A percentile compares a stretch with the other conserved stretches of the same genome.
phyloP scores from a whole-genome alignment of 2,329 filamentous ascomycete species.

The Dothistroma septosporum region DNA sequence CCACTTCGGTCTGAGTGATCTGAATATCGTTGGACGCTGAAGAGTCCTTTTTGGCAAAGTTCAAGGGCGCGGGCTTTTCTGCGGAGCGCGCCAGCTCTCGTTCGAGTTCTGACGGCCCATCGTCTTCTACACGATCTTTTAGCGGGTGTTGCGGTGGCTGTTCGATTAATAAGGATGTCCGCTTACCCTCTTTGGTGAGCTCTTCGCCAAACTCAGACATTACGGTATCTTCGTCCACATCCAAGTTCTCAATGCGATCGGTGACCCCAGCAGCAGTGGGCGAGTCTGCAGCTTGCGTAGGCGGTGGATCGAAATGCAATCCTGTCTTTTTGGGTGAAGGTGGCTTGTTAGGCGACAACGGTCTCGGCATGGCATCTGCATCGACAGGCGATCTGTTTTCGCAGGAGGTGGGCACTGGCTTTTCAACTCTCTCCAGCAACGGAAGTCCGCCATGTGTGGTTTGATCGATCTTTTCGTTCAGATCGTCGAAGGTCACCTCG shows the following conservation, averaged over 20 bases:
- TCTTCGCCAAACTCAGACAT: conserved; percentile 40
- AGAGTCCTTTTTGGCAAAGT: conserved; percentile 47
- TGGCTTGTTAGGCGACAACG: conserved; percentile 31
- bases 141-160: conserved; percentile 33
- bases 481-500: conserved; percentile 67
- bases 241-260: conserved; percentile 54
- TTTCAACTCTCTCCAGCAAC: conserved; percentile 28
- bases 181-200: conserved; percentile 30
- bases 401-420: conserved; percentile 20
- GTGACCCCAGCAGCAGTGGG: conserved; percentile 53
- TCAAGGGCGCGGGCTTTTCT: conserved; percentile 63
- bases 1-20: conserved; percentile 12
- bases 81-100: conserved; percentile 49
- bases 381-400: conserved; percentile 18
- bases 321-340: conserved; percentile 16
- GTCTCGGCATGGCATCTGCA: conserved; percentile 27
- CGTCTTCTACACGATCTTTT: conserved; percentile 33
- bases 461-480: conserved; percentile 52
- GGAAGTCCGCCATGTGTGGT: conserved; percentile 24
- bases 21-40: conserved; percentile 10
- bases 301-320: conserved; percentile 29
- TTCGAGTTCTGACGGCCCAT: conserved; percentile 31
- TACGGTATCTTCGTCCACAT: conserved; percentile 56
- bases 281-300: conserved; percentile 39
- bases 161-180: conserved; percentile 41